phyloP scores from a whole-genome alignment of 352 stramenopile species.

The Phytophthora chlamydospora region DNA sequence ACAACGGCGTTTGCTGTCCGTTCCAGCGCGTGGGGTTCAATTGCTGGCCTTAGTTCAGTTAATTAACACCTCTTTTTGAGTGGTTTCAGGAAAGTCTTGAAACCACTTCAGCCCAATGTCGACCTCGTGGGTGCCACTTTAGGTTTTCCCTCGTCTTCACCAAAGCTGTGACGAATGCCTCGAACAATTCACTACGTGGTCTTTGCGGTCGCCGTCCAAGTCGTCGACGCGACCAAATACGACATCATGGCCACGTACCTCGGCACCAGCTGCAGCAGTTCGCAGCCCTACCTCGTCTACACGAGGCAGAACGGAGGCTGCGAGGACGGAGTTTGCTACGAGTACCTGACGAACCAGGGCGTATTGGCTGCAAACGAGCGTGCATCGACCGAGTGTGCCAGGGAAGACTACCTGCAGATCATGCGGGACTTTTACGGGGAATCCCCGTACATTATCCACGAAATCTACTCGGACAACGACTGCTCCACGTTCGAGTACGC shows the following conservation, averaged over 20 bases:
- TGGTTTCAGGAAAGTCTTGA: too few species aligned
- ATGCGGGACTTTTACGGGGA: slow-evolving; percentile 16
- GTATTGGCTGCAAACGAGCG: too few species aligned
- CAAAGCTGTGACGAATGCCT: background rate
- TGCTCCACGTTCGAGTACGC: slow-evolving; percentile 14
- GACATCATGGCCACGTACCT: slow-evolving; percentile 7
- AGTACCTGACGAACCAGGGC: background rate
- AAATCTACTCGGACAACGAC: slow-evolving; percentile 5
- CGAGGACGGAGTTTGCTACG: slow-evolving; percentile 8
- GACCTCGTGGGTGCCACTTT: too few species aligned
- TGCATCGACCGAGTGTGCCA: slow-evolving; percentile 8
- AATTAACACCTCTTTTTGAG: too few species aligned
- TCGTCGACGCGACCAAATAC: slow-evolving; percentile 3
- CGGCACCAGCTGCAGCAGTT: slow-evolving; percentile 1
- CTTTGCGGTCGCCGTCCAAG: background rate
- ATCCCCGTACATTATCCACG: slow-evolving; percentile 16
- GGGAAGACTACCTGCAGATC: slow-evolving; percentile 11
- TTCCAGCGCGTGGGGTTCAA: too few species aligned
- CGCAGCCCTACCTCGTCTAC: slow-evolving; percentile 11
- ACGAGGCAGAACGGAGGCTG: slow-evolving; percentile 9
- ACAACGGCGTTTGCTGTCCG: too few species aligned
- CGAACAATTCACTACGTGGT: background rate
- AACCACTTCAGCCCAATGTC: too few species aligned
- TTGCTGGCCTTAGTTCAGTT: too few species aligned
- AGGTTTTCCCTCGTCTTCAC: background rate